phyloP scores from a whole-genome alignment of 106 monocot genomes.

The Chionographis japonica region DNA sequence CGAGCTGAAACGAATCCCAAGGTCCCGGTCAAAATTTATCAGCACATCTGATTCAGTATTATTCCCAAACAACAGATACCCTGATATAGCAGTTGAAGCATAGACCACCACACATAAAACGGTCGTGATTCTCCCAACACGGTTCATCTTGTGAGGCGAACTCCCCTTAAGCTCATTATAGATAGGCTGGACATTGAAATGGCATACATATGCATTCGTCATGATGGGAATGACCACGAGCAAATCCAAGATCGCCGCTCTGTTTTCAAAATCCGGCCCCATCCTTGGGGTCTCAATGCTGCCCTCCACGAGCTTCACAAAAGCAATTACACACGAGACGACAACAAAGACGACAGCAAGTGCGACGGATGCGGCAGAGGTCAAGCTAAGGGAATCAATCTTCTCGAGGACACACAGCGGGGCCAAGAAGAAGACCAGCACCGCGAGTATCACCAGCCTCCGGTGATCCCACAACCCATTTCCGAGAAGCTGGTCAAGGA shows the following conservation, averaged over 20 bases:
- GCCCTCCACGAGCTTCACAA: constrained; percentile 39
- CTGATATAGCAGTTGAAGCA: constrained; percentile 66
- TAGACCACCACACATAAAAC: constrained; percentile 56
- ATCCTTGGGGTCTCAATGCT: constrained; percentile 40
- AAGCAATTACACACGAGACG: constrained; percentile 40
- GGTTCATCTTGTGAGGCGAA: constrained; percentile 63
- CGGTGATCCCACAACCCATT: constrained; percentile 59
- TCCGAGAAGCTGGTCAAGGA: constrained; percentile 61
- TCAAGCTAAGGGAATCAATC: constrained; percentile 74
- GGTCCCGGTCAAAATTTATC: constrained; percentile 65
- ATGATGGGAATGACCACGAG: constrained; percentile 62
- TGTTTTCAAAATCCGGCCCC: constrained; percentile 58
- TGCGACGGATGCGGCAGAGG: constrained; percentile 59
- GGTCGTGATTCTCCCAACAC: constrained; percentile 57
- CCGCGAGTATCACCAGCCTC: constrained; percentile 46
- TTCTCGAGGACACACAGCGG: constrained; percentile 70
- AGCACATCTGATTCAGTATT: constrained; percentile 72
- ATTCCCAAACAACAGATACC: constrained; percentile 75
- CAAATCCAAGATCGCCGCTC: constrained; percentile 48
- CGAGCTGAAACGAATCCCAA: constrained; percentile 54
- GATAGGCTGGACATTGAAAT: constrained; percentile 82
- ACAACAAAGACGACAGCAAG: constrained; percentile 58
- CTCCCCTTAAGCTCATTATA: constrained; percentile 53
- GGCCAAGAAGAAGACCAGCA: constrained; percentile 54
- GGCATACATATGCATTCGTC: constrained; percentile 82